These are phyloP conservation scores for Aspergillus spinulosporus DNA, from an alignment of 2,329 filamentous ascomycete species.

Conservation along the genomic window DNA sequence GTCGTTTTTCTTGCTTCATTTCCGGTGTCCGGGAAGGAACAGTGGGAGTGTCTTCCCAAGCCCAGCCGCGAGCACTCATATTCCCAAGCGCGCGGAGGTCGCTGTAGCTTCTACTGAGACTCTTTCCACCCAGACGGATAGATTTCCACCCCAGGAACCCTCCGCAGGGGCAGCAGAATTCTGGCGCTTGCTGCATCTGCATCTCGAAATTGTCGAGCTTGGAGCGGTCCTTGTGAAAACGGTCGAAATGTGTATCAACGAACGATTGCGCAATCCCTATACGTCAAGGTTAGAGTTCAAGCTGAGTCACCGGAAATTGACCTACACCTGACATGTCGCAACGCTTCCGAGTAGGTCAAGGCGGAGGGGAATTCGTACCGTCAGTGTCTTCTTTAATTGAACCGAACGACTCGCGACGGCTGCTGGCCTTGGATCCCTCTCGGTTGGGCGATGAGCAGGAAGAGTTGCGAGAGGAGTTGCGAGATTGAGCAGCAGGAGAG, in stretches of 20 bases:
- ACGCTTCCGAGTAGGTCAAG: background rate
- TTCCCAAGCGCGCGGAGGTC: conserved; percentile 41
- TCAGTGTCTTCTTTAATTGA: conserved; percentile 47
- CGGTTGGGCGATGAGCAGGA: conserved; percentile 36
- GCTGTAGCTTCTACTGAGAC: conserved; percentile 47
- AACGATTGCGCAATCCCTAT: conserved; percentile 47
- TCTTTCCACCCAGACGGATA: conserved; percentile 45
- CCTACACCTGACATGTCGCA: conserved; percentile 1
- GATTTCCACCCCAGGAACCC: conserved; percentile 49
- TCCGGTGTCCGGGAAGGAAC: conserved; percentile 11
- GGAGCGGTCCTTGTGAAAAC: conserved; percentile 29
- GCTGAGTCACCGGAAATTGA: background rate
- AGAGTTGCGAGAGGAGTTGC: conserved; percentile 34
- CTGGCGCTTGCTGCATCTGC: conserved; percentile 34
- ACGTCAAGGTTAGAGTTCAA: conserved; percentile 6
- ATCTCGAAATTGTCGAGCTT: conserved; percentile 30
- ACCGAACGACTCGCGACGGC: conserved; percentile 43
- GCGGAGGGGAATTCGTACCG: conserved; percentile 31
- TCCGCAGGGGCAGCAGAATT: conserved; percentile 50
- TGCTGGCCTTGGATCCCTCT: conserved; percentile 39
- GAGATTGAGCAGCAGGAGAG: conserved; percentile 24
- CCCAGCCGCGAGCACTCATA: conserved; percentile 43
- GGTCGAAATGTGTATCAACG: conserved; percentile 40
- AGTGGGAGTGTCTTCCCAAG: conserved; percentile 39
- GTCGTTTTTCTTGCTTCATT: conserved; percentile 23